Conservation (phyloP, 2,329 filamentous ascomycete genomes). For the Cordyceps cicadae region DNA sequence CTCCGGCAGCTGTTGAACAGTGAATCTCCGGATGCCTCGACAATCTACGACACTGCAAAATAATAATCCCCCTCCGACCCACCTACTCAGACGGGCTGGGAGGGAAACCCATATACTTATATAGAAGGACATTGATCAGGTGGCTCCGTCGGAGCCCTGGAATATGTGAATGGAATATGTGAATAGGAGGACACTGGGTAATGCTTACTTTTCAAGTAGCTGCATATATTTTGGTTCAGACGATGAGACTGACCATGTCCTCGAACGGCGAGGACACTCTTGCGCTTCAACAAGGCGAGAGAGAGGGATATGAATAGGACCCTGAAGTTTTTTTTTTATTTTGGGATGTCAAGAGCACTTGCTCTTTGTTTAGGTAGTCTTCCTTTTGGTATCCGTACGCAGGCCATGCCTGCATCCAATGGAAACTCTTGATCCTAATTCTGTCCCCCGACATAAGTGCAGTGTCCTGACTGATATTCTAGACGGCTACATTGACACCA, state of each 20-base stretch:
- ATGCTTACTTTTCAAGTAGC: neutral
- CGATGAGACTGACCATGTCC: neutral
- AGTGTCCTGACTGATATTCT: too few relatives aligned
- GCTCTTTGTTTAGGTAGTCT: constrained; percentile 10
- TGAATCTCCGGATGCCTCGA: constrained; percentile 5
- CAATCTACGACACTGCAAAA: constrained; percentile 4
- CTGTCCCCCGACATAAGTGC: too few relatives aligned
- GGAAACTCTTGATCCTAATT: constrained; percentile 3
- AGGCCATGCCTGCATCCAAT: constrained; percentile 3
- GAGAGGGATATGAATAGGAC: constrained; percentile 11
- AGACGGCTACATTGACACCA: too few relatives aligned
- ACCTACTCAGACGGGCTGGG: neutral
- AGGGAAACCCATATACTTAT: constrained; percentile 2
- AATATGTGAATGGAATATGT: neutral
- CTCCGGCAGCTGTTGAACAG: constrained; percentile 8
- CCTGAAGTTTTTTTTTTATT: constrained; percentile 9
- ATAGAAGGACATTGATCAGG: neutral
- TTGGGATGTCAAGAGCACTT: neutral
- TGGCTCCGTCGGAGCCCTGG: neutral
- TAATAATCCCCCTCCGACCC: constrained; percentile 1
- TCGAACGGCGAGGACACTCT: constrained; percentile 5
- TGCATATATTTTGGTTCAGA: neutral
- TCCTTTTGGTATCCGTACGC: neutral
- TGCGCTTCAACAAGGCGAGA: neutral
- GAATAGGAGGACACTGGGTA: neutral